Percentiles rank a stretch among this genome's conserved stretches.
Evolutionary conservation across 768 basidiomycete species (phyloP).

Genomic region (Tylopilus subfusipes): DNA sequence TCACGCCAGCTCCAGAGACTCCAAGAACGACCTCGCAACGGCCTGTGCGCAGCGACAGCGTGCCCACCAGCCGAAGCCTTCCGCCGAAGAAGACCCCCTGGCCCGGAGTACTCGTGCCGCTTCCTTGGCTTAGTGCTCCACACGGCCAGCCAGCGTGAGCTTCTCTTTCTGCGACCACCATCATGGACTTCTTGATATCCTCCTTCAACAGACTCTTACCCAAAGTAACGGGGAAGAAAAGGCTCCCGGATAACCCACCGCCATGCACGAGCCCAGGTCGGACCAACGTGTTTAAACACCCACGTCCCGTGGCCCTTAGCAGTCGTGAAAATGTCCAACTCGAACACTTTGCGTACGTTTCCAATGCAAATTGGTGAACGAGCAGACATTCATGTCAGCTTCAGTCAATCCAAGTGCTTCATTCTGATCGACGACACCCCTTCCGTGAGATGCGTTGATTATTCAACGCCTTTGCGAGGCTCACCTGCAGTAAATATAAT

Average conservation of each 20-base stretch:
- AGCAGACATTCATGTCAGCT: conserved; percentile 1
- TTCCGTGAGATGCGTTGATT: conserved; percentile 10
- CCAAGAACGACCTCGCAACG: background rate
- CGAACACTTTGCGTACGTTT: conserved; percentile 16
- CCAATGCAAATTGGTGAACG: background rate
- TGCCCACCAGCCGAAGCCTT: background rate
- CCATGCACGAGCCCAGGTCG: conserved; percentile 17
- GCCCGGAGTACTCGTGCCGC: background rate
- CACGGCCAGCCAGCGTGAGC: conserved; percentile 9
- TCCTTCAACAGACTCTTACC: background rate
- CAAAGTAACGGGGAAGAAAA: background rate
- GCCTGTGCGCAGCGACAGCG: background rate
- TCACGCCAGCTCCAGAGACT: background rate
- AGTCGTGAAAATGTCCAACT: conserved; percentile 16
- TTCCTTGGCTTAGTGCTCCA: conserved; percentile 6
- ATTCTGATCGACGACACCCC: conserved; percentile 21
- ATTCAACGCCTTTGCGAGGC: background rate
- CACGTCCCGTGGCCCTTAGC: conserved; percentile 5
- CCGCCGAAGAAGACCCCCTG: background rate
- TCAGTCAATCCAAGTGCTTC: conserved; percentile 21
- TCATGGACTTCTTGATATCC: background rate
- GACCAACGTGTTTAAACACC: conserved; percentile 11
- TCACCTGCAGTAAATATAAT: background rate
- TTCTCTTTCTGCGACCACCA: background rate
- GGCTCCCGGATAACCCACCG: conserved; percentile 1